Evolutionary conservation across 73 alveolate species (phyloP), one percentile per base, ranked within the genome.

Genomic region (Paramecium octaurelia): DNA sequence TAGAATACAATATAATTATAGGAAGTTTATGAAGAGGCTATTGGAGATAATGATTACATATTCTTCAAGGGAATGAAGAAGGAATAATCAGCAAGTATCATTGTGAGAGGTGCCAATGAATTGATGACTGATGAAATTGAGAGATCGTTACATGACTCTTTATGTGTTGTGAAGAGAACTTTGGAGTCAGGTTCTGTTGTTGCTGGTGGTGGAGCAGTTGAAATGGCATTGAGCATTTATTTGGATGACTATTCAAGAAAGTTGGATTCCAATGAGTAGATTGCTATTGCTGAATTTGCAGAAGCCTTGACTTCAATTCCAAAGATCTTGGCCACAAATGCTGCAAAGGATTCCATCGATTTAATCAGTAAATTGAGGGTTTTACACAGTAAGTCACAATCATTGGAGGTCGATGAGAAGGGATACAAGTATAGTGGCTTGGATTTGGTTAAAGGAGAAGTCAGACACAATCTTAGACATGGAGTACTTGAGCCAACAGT

Each of bases 121-220:
- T 94, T 93, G 95, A 97, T 98, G 99, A 95, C 98, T 40, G 99
- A 98, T 60, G 99, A 98, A 95, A 94, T 97, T 29, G 99, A 98
- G 18, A 86, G 99, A 89, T 97, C 99, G 0, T 86, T 98, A 44
- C 99, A 98, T 86, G 99, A 98, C 88, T 97, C 99, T n/a, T 95
- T 98, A 60, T 97, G 99, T 88, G 99, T 98, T 18, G 98, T 98
- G 23, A 97, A 98, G 95, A 95, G 99, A 94, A 98, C 98, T 68
- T 95, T 98, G 87, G 99, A 98, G 94, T 83, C 96, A 44, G 93
- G 95, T 87, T 88, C 86, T 40, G 97, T 98, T 85, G 99, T 98
- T 23, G 97, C 99, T 0, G 99, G 99, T 35, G 99, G 99, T 71
- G 99, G 99, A 34, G 99, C 99, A 34, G 99, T 98, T 31, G 99